Percentiles rank a stretch among this genome's conserved stretches.
phyloP scores from a whole-genome alignment of 306 rosid species.

The Ormosia emarginata region DNA sequence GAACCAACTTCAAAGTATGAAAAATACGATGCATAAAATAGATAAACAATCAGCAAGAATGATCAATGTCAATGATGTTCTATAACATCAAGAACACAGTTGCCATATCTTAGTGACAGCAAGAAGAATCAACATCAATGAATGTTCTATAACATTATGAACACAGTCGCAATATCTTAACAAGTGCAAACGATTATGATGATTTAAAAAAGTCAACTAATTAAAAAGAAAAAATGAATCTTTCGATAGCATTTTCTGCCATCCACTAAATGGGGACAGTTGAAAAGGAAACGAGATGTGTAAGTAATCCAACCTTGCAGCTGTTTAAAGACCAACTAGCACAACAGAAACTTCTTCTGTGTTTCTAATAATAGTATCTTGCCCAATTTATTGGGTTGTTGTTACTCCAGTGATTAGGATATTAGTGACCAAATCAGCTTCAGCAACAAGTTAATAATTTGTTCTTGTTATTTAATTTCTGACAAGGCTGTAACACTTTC shows the following conservation, averaged over 20 bases:
- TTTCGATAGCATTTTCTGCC: background rate
- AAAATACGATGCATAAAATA: background rate
- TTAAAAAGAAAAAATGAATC: background rate
- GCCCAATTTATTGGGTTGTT: background rate
- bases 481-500: background rate
- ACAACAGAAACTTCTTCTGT: background rate
- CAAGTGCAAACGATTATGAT: background rate
- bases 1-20: background rate
- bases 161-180: background rate
- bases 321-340: background rate
- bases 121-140: background rate
- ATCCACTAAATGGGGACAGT: background rate
- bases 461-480: background rate
- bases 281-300: background rate
- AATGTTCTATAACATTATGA: background rate
- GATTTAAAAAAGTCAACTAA: background rate
- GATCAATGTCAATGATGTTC: background rate
- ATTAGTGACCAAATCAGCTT: background rate
- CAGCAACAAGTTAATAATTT: background rate
- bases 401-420: background rate
- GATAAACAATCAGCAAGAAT: background rate
- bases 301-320: background rate
- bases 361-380: background rate
- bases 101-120: background rate
- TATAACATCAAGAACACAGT: background rate